Evolutionary conservation across 108 stramenopile genomes (phyloP).

Genomic region (Stephanodiscus triporus): DNA sequence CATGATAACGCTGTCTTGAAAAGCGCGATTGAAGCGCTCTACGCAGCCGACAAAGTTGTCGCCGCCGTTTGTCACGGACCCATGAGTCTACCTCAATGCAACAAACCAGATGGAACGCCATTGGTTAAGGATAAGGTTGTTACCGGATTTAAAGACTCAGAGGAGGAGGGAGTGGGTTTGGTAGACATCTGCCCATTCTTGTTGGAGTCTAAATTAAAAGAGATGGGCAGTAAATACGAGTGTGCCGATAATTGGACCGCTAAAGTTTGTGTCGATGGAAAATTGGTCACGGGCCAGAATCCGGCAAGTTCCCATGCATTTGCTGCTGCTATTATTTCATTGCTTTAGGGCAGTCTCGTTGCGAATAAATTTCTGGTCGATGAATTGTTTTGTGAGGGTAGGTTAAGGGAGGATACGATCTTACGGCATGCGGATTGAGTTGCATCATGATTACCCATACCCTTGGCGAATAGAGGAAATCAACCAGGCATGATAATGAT

Average conservation of each 20-base stretch:
- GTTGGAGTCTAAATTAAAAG: constrained; percentile 71
- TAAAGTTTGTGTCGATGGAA: constrained; percentile 74
- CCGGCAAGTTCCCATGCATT: constrained; percentile 60
- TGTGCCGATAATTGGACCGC: constrained; percentile 72
- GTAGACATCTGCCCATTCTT: constrained; percentile 66
- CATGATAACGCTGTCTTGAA: constrained; percentile 57
- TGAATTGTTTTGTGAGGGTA: not conserved
- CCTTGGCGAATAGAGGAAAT: too few relatives aligned
- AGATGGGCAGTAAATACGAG: constrained; percentile 75
- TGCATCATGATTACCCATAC: too few relatives aligned
- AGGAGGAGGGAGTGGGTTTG: constrained; percentile 71
- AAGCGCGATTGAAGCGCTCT: constrained; percentile 63
- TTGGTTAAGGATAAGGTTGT: constrained; percentile 68
- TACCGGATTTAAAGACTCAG: constrained; percentile 77
- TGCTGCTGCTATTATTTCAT: constrained; percentile 56
- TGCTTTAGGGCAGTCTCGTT: constrained; percentile 3
- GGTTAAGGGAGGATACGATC: too few relatives aligned
- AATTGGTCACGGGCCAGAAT: constrained; percentile 86
- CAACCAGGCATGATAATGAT: too few relatives aligned
- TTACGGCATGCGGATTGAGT: too few relatives aligned
- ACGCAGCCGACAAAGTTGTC: constrained; percentile 63
- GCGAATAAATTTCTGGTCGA: not conserved
- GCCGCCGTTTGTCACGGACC: constrained; percentile 84
- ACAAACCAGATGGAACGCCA: constrained; percentile 63
- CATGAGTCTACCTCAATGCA: constrained; percentile 66